These are phyloP conservation scores for Hericium erinaceus DNA, from an alignment of 768 basidiomycete genomes.

Conservation along the genomic window DNA sequence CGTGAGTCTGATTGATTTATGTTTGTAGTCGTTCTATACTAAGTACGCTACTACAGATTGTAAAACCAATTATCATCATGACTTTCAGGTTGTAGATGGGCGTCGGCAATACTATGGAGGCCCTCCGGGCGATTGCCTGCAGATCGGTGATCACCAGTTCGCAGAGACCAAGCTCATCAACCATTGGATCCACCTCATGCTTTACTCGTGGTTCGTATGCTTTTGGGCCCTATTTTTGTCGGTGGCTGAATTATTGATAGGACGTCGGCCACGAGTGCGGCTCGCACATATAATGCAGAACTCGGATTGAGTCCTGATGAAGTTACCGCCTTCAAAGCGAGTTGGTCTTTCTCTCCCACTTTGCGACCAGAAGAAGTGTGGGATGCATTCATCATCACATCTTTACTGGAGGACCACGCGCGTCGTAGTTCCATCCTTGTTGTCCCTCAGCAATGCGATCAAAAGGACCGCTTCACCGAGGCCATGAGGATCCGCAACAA, in stretches of 20 bases:
- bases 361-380: constrained; percentile 15
- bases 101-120: no score
- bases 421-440: constrained; percentile 4
- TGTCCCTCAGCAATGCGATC: constrained; percentile 18
- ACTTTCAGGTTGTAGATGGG: no score
- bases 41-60: no score
- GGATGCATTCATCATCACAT: constrained; percentile 17
- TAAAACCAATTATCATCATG: no score
- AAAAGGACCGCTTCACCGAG: constrained; percentile 17
- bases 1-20: background rate
- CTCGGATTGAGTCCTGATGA: background rate
- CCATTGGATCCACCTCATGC: no score
- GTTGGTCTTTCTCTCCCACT: background rate
- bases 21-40: no score
- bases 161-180: no score
- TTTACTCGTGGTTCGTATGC: no score
- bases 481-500: constrained; percentile 19
- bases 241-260: background rate
- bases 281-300: constrained; percentile 2
- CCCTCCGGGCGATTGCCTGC: no score
- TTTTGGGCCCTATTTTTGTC: no score
- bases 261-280: constrained; percentile 7
- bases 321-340: background rate
- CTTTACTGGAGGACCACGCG: constrained; percentile 17
- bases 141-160: no score